Conservation (phyloP, 805 yeast species). For the Cyberlindnera suaveolens region DNA sequence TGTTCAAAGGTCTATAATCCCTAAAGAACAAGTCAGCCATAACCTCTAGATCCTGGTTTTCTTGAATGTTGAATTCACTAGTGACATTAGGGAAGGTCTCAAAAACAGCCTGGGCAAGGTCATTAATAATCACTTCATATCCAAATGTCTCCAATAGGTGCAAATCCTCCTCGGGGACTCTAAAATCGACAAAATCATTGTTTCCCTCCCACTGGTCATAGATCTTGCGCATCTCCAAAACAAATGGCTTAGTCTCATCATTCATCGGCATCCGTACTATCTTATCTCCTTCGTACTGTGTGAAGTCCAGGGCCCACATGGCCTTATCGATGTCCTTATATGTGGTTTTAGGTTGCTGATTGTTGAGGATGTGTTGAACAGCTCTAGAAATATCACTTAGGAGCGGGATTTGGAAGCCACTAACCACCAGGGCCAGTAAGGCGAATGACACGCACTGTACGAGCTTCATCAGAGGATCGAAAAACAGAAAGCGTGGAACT, state of each 20-base stretch:
- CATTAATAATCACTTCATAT: conserved; percentile 40
- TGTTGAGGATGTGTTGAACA: no score
- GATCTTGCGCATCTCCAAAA: conserved; percentile 7
- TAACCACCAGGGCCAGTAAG: no score
- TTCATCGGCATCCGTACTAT: conserved; percentile 12
- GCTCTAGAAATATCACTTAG: no score
- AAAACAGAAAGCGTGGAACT: no score
- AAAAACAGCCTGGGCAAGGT: conserved; percentile 49
- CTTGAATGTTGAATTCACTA: conserved; percentile 3
- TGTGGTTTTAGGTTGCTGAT: no score
- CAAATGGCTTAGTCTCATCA: background rate
- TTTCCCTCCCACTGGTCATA: conserved; percentile 47
- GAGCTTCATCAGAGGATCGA: no score
- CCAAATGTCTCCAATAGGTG: background rate
- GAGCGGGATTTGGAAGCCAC: no score
- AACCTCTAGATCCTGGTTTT: conserved; percentile 8
- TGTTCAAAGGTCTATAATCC: conserved; percentile 59
- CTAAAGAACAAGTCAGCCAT: conserved; percentile 56
- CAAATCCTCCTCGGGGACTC: conserved; percentile 14
- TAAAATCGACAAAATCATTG: conserved; percentile 40
- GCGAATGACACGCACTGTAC: no score
- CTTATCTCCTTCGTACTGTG: conserved; percentile 16
- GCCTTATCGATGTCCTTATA: conserved; percentile 1
- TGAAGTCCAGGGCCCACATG: conserved; percentile 17
- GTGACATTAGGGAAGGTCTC: conserved; percentile 43